Evolutionary conservation across 2,329 filamentous ascomycete species (phyloP).

Genomic region (Aspergillus niger): DNA sequence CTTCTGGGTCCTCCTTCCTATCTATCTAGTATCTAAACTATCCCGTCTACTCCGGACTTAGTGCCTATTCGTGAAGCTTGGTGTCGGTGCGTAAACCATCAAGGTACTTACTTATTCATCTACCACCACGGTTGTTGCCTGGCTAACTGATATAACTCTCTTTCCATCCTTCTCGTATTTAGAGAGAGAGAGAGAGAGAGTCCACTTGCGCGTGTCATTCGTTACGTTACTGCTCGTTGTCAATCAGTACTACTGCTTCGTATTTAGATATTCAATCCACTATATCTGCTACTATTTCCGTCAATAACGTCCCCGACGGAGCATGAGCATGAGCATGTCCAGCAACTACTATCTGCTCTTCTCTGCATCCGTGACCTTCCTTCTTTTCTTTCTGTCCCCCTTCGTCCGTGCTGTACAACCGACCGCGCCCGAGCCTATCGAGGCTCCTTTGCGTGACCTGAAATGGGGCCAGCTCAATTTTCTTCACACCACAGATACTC

Average conservation of each 20-base stretch:
- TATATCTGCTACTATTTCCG: background rate
- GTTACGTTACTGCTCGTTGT: too few relatives aligned
- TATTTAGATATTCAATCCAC: too few relatives aligned
- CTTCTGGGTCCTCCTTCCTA: background rate
- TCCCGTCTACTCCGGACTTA: background rate
- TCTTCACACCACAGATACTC: constrained; percentile 93
- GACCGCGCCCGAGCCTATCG: constrained; percentile 72
- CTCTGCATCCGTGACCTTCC: constrained; percentile 17
- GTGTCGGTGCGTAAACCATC: too few relatives aligned
- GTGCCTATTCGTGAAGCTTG: background rate
- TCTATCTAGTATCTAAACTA: too few relatives aligned
- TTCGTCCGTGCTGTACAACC: constrained; percentile 66
- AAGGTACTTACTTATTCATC: too few relatives aligned
- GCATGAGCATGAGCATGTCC: background rate
- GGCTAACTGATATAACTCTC: too few relatives aligned
- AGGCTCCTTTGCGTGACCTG: constrained; percentile 79
- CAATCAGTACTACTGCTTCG: too few relatives aligned
- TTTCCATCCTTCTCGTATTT: too few relatives aligned
- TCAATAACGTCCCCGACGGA: background rate
- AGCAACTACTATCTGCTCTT: background rate
- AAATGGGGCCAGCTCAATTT: constrained; percentile 96
- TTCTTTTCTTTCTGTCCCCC: constrained; percentile 22
- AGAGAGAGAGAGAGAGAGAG: too few relatives aligned
- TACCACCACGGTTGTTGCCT: too few relatives aligned
- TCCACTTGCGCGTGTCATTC: too few relatives aligned